Conservation (phyloP, 768 basidiomycete genomes). For the Mycena pura region DNA sequence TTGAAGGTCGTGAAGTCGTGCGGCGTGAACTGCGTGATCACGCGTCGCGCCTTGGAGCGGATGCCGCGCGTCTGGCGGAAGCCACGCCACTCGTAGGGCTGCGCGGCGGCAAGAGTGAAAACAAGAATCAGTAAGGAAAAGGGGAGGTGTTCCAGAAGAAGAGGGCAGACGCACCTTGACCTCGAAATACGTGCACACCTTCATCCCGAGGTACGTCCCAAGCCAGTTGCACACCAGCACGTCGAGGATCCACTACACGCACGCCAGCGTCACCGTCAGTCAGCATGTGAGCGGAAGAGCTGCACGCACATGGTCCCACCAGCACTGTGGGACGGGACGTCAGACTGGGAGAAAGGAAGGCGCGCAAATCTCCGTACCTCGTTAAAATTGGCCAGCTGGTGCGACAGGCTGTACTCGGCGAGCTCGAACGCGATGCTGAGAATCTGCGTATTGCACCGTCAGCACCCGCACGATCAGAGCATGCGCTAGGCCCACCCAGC, state of each 20-base stretch:
- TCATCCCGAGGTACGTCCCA: slow-evolving; percentile 89
- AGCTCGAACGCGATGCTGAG: slow-evolving; percentile 88
- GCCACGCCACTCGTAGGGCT: slow-evolving; percentile 90
- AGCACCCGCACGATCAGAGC: background rate
- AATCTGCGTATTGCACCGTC: slow-evolving; percentile 56
- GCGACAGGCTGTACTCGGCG: slow-evolving; percentile 87
- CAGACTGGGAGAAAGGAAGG: slow-evolving; percentile 22
- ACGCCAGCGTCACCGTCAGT: slow-evolving; percentile 19
- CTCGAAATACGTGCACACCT: slow-evolving; percentile 85
- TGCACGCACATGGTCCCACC: slow-evolving; percentile 88
- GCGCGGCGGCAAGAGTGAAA: background rate
- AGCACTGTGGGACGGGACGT: slow-evolving; percentile 63
- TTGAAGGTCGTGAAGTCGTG: slow-evolving; percentile 89
- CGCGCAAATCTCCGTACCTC: slow-evolving; percentile 59
- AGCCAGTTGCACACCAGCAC: slow-evolving; percentile 90
- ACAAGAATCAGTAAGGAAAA: background rate
- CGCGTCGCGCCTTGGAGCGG: slow-evolving; percentile 79
- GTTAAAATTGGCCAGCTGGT: slow-evolving; percentile 87
- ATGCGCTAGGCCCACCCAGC: slow-evolving; percentile 66
- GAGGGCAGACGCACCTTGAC: slow-evolving; percentile 66
- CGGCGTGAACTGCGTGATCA: slow-evolving; percentile 84
- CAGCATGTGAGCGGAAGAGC: slow-evolving; percentile 15
- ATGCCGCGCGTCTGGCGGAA: slow-evolving; percentile 79
- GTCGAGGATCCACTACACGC: slow-evolving; percentile 79
- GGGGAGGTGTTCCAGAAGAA: slow-evolving; percentile 17